phyloP scores from a whole-genome alignment of 2,329 filamentous ascomycete species.

The Fusarium sp. region DNA sequence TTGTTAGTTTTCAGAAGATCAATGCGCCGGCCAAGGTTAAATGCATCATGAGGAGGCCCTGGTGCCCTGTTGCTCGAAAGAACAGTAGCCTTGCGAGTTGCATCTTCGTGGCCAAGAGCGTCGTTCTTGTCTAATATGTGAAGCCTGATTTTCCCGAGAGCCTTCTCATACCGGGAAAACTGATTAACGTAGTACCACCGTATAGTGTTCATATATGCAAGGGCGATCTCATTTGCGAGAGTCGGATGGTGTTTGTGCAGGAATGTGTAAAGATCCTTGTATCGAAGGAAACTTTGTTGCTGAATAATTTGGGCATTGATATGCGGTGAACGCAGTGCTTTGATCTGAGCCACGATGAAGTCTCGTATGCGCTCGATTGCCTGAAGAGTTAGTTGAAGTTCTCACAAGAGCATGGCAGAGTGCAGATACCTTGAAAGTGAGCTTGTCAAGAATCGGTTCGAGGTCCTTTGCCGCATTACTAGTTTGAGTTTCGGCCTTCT shows the following conservation, averaged over 20 bases:
- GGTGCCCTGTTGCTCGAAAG: slow-evolving; percentile 59
- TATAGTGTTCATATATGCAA: slow-evolving; percentile 98
- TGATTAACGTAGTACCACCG: slow-evolving; percentile 96
- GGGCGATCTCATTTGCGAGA: slow-evolving; percentile 89
- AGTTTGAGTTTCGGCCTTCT: slow-evolving; percentile 68
- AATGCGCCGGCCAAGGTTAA: slow-evolving; percentile 86
- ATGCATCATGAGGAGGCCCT: slow-evolving; percentile 81
- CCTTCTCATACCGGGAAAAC: slow-evolving; percentile 86
- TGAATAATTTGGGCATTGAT: slow-evolving; percentile 98
- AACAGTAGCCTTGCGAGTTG: slow-evolving; percentile 70
- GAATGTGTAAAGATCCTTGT: slow-evolving; percentile 89
- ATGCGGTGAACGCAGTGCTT: slow-evolving; percentile 90
- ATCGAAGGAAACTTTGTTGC: slow-evolving; percentile 88
- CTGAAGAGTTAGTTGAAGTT: slow-evolving; percentile 50
- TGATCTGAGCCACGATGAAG: slow-evolving; percentile 93
- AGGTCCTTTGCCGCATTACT: slow-evolving; percentile 86
- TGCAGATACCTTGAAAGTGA: slow-evolving; percentile 76
- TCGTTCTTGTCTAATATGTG: slow-evolving; percentile 86
- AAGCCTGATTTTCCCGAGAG: slow-evolving; percentile 85
- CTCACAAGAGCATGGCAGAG: neutral
- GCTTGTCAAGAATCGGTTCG: slow-evolving; percentile 83
- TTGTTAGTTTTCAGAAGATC: slow-evolving; percentile 81
- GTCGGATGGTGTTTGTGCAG: slow-evolving; percentile 82
- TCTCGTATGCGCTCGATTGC: slow-evolving; percentile 95
- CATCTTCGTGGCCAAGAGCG: slow-evolving; percentile 81